Evolutionary conservation across 805 yeast species (phyloP), one percentile per base, ranked within the genome.

Genomic region (Yamadazyma sp.): DNA sequence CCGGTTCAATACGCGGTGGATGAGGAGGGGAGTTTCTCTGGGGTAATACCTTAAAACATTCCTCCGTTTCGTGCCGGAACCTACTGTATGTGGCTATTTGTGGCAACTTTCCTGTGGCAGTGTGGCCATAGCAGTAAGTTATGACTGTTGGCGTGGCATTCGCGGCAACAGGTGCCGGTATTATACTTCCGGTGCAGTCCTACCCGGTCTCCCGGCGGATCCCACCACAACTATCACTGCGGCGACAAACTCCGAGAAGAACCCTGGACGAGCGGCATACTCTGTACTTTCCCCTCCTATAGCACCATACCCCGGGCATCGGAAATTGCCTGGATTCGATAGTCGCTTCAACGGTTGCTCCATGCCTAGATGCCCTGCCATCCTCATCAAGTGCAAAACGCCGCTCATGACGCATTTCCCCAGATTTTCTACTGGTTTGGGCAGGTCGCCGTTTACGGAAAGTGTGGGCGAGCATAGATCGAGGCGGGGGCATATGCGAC

Each of bases 331-430:
- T n/a, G n/a, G n/a, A n/a, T n/a, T n/a, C n/a, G n/a, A n/a, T n/a
- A n/a, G n/a, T n/a, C n/a, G n/a, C n/a, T n/a, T n/a, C n/a, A n/a
- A n/a, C n/a, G n/a, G n/a, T n/a, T n/a, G n/a, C n/a, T n/a, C n/a
- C n/a, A n/a, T n/a, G n/a, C n/a, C n/a, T n/a, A n/a, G n/a, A 12
- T 13, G 33, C 33, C 33, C 33, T 25, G 33, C 33, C 19, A 30
- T 30, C 25, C 33, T 30, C 33, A 30, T 30, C 33, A 16, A 11
- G 11, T 6, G 2, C 3, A 30, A 22, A 23, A 11, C 28, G 35
- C 35, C 35, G 22, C 28, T 32, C 22, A 32, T 32, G 35, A 7
- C 17, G n/a, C 13, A 15, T 14, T 32, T 32, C 35, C 35, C 35
- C 35, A 23, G 35, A 32, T 32, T 32, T 23, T 9, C 17, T 32